A percentile compares a stretch with the other conserved stretches of the same genome.
phyloP scores from a whole-genome alignment of 352 stramenopile genomes.

The Globisporangium splendens region DNA sequence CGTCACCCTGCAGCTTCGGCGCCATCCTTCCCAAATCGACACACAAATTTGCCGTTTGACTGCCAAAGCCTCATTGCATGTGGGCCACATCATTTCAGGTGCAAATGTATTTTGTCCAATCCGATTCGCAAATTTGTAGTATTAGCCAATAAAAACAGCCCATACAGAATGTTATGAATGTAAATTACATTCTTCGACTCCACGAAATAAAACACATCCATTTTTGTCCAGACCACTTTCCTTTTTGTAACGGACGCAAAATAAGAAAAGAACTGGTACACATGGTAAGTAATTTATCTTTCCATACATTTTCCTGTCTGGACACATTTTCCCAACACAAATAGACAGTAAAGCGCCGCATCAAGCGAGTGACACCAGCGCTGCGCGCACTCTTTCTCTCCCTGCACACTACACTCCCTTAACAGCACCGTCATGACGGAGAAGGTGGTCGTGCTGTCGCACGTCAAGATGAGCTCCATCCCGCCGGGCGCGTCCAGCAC shows the following conservation, averaged over 20 bases:
- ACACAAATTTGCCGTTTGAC: not conserved
- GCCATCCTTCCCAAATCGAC: constrained; percentile 6
- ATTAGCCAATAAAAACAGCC: no score
- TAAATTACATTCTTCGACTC: no score
- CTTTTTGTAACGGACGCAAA: no score
- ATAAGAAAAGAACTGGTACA: no score
- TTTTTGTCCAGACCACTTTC: no score
- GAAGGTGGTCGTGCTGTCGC: constrained; percentile 53
- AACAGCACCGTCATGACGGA: constrained; percentile 4
- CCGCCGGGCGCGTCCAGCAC: constrained; percentile 13
- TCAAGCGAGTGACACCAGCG: no score
- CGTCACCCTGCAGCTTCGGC: constrained; percentile 2
- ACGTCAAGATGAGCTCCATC: constrained; percentile 60
- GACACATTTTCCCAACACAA: not conserved
- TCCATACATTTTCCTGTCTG: not conserved
- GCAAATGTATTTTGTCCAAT: no score
- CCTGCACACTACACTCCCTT: not conserved
- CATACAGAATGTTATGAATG: no score
- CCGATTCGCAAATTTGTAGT: no score
- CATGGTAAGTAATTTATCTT: no score
- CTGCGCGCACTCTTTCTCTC: not conserved
- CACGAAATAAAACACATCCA: no score
- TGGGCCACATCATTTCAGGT: constrained; percentile 1
- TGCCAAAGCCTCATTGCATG: not conserved
- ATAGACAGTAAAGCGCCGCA: no score